Base-by-base conservation (phyloP, 805 yeast species). In the Candida maesae region DNA sequence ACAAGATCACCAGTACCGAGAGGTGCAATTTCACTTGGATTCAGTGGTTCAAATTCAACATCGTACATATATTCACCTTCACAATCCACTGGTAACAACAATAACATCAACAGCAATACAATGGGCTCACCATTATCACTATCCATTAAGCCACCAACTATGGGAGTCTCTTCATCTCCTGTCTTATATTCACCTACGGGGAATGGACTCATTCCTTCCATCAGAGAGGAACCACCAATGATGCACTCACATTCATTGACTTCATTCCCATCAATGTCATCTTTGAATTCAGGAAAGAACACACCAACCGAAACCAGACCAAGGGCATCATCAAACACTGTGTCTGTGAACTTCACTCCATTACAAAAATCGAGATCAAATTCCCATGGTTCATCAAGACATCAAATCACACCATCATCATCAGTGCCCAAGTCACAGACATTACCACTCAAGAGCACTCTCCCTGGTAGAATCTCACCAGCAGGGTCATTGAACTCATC, bases 191-290 rank as follows among this genome's bases (percentile, higher is more conserved):
- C 59, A 3, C 61, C 61, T 8, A 49, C 45, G 5, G 36, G 51
- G 9, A 38, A 33, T 13, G 46, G 36, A 4, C 19, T 46, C 19
- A 47, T 49, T 16, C 41, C 51, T 10, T 28, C 53, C 1, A 50
- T 50, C 3, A 46, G 48, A 23, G 58, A 56, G 24, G 54, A 46
- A 18, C 28, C 40, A 11, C 28, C 31, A 25, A 23, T 36, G 2
- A 29, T 35, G 2, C 33, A 26, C 16, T 35, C 48, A 5, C 45
- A 42, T 4, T 43, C 51, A 3, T 28, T 52, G 8, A 34, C 47
- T 4, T 52, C 59, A 8, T 50, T 53, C 36, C 57, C 59, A 16
- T 55, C 59, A 10, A 52, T 52, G 52, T 31, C 57, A 3, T 44
- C 51, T 35, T 26, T 53, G 15, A 45, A 34, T 23, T 46, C 51